A percentile compares a stretch with the other conserved stretches of the same genome.
Evolutionary conservation across 768 basidiomycete species (phyloP).

Genomic region (Amanita polypyramis): DNA sequence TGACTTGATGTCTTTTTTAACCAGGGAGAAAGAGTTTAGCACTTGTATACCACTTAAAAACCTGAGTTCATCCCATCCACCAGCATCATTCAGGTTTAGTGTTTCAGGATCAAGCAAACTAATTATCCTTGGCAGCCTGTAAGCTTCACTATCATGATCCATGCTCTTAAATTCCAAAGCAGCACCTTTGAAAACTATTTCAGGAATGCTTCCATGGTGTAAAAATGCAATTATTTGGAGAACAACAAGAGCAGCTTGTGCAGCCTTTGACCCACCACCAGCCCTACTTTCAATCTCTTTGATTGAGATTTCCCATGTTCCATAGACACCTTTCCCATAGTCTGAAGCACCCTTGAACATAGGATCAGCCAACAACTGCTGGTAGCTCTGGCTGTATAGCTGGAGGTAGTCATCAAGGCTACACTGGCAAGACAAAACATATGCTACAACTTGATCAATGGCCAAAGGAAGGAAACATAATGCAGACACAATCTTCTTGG

Average conservation of each 20-base stretch:
- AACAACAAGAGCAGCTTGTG: conserved; percentile 13
- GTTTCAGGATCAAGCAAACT: background rate
- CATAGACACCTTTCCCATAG: conserved; percentile 13
- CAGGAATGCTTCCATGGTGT: conserved; percentile 12
- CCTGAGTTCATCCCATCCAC: conserved; percentile 10
- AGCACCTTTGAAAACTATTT: conserved; percentile 11
- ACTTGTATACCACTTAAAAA: conserved; percentile 12
- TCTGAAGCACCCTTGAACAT: conserved; percentile 10
- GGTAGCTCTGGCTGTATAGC: conserved; percentile 5
- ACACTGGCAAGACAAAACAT: conserved; percentile 10
- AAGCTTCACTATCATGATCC: background rate
- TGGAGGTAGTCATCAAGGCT: conserved; percentile 10
- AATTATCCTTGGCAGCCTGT: background rate
- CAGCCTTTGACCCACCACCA: background rate
- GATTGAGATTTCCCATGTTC: conserved; percentile 15
- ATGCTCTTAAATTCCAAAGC: background rate
- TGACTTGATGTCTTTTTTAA: conserved; percentile 5
- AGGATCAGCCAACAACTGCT: conserved; percentile 7
- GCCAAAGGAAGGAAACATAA: conserved; percentile 8
- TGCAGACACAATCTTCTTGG: conserved; percentile 9
- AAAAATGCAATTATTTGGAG: conserved; percentile 11
- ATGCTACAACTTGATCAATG: conserved; percentile 14
- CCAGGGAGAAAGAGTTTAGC: conserved; percentile 12
- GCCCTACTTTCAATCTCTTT: conserved; percentile 10
- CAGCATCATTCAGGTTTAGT: background rate